Evolutionary conservation across 106 monocot genomes (phyloP), one percentile per base, ranked within the genome.

Genomic region (Acanthochlamys bracteata): DNA sequence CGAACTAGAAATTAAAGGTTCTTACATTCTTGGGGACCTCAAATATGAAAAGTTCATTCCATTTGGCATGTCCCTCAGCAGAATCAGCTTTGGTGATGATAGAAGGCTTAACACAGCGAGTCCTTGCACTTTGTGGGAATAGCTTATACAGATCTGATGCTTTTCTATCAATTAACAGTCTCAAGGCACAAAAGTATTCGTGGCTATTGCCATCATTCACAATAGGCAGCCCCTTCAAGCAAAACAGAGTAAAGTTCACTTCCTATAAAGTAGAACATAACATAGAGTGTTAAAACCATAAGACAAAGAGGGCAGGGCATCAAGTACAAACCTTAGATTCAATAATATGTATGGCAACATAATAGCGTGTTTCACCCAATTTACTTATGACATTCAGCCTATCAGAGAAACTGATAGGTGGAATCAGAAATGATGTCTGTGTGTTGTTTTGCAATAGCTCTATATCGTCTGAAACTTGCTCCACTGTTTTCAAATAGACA

Each of bases 41-140:
- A 83, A 96, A 96, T 56, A 96, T 77, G 73, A 96, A 96, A 76
- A 85, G 75, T 70, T 96, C 96, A 81, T 96, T 91, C 96, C 96
- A 96, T 53, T 85, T 88, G 42, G 80, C 88, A 76, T 43, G 62
- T 15, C 77, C 83, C 73, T 74, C 53, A 26, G 22, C 41, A 12
- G 26, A 43, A 15, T 39, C 69, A 77, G 67, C 73, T 33, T 47
- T 63, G 11, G 52, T 75, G 68, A 79, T 79, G 45, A 82, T 41
- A 9, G 58, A 24, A 63, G 87, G 90, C 70, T 58, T 88, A 41
- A 83, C 76, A 69, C 86, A 83, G 76, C 88, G 77, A 19, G 96
- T 91, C 76, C 96, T 87, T 73, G 96, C 96, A 88, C 90, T 96
- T 55, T 96, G 96, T 19, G 96, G 96, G 47, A 88, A 91, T 59